Percentiles rank a stretch among this genome's conserved stretches.
These are phyloP conservation scores for Colletotrichum trifolii DNA, from an alignment of 2,329 filamentous ascomycete genomes.

Conservation along the genomic window DNA sequence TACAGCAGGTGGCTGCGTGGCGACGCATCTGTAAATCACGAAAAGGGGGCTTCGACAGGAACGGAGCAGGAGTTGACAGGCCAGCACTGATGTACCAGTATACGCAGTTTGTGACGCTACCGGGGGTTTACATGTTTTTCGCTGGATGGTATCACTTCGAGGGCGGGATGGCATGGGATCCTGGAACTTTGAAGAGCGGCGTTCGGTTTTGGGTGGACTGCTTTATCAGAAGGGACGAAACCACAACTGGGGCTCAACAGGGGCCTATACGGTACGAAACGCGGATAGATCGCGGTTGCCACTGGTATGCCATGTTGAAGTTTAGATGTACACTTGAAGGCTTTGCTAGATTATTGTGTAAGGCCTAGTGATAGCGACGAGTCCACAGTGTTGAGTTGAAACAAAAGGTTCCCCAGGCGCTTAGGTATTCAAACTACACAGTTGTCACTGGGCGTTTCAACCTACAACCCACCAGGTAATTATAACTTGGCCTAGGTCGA, in stretches of 20 bases:
- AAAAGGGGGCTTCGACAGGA: constrained; percentile 5
- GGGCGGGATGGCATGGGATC: constrained; percentile 23
- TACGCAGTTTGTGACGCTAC: neutral
- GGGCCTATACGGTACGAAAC: constrained; percentile 11
- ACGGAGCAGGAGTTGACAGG: constrained; percentile 24
- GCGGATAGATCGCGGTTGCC: constrained; percentile 19
- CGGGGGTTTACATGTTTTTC: constrained; percentile 26
- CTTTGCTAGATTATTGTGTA: constrained; percentile 18
- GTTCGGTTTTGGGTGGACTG: constrained; percentile 30
- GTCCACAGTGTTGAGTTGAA: too few relatives aligned
- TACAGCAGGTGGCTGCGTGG: too few relatives aligned
- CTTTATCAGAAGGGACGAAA: constrained; percentile 27
- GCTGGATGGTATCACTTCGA: constrained; percentile 21
- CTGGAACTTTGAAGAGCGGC: constrained; percentile 19
- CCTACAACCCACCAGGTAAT: too few relatives aligned
- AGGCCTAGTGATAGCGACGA: neutral
- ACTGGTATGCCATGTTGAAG: neutral
- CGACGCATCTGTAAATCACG: constrained; percentile 8
- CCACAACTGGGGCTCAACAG: constrained; percentile 18
- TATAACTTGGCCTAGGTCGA: too few relatives aligned
- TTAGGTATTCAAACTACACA: too few relatives aligned
- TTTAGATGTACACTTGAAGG: constrained; percentile 25
- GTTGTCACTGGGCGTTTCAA: too few relatives aligned
- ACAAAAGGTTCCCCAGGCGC: too few relatives aligned
- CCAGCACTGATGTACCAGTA: constrained; percentile 22